Evolutionary conservation across 2,329 filamentous ascomycete genomes (phyloP), one percentile per base, ranked within the genome.

Genomic region (Microcyclosporella mali): DNA sequence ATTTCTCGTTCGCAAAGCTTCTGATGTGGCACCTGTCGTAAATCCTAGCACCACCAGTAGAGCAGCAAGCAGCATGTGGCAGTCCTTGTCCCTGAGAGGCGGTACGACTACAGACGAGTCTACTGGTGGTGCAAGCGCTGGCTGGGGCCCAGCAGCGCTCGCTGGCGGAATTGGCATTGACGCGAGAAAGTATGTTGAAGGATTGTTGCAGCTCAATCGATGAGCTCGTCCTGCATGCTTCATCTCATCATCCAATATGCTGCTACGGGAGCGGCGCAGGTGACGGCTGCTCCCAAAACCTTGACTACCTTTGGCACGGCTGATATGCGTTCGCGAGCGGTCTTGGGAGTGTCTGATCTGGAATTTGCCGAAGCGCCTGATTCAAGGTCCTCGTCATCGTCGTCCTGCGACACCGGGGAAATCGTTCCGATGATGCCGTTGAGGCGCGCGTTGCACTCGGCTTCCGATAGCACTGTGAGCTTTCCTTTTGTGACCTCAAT

Each of bases 161-260:
- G 79, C 77, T 0, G 81, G 85, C 56, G 85, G 84, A 0, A 86
- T 89, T 50, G 85, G 85, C 0, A 74, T 88, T 27, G 85, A 89
- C 68, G 86, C 84, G 21, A 75, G 81, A 62, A 77, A 75, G 59
- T 88, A 88, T 62, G 78, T 88, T 3, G 84, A 88, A 61, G 80
- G 79, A 1, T 60, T 89, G 43, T 66, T 88, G 61, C 85, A 74
- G 57, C 61, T 88, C 57, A 75, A 74, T 59, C 63, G 70, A 28
- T 73, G 41, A 47, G 25, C 17, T 16, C 16, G 21, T 30, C 36
- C 19, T 33, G 14, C 16, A 17, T 17, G 9, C 17, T 15, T 44
- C 36, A 44, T 29, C 36, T 33, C 35, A 39, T 33, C 29, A 33
- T 32, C 36, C 34, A 35, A 25, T 33, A 40, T 10, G 41, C 41